Evolutionary conservation across 441 rosid species (phyloP), one percentile per base, ranked within the genome.

Genomic region (Eruca vesicaria): DNA sequence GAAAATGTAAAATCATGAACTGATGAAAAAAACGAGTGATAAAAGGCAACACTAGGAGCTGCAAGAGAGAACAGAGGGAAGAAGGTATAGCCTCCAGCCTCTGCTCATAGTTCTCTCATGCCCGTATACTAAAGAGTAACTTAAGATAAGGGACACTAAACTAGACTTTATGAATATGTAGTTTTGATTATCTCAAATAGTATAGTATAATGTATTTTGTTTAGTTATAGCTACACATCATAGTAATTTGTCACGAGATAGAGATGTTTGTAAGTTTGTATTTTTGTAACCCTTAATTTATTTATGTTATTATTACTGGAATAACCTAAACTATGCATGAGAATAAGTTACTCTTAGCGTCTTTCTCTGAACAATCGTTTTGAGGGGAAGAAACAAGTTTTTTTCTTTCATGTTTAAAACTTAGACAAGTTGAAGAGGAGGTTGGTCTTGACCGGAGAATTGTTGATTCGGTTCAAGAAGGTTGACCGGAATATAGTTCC

Each of bases 11-110:
- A 83, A 80, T 91, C 65, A 41, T 79, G 62, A 86, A 81, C 80
- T 91, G 82, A 88, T 69, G 76, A 77, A 9, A 19, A 7, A 15
- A n/a, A n/a, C n/a, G n/a, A n/a, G 53, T 7, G 53, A 45, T 45
- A 45, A 15, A 45, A 45, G 23, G 0, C 56, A 50, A 50, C 9
- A 50, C 56, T 50, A 16, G 56, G 12, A 18, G 56, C 70, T 31
- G 59, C 66, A 62, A 28, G 86, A 70, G 74, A 66, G 85, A 84
- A 84, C 76, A 36, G 93, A 89, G 95, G 88, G 96, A 91, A 91
- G 95, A 87, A 87, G 96, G 92, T 84, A 73, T 82, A 64, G 97
- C 81, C 92, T 94, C 87, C 96, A 90, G 94, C 84, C 94, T 91
- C 92, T 69, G 76, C 81, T 74, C 78, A 68, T 75, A 79, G 77